Percentiles rank a stretch among this genome's conserved stretches.
Evolutionary conservation across 2,329 filamentous ascomycete genomes (phyloP).

Genomic region (Byssoonygena ceratinophila): DNA sequence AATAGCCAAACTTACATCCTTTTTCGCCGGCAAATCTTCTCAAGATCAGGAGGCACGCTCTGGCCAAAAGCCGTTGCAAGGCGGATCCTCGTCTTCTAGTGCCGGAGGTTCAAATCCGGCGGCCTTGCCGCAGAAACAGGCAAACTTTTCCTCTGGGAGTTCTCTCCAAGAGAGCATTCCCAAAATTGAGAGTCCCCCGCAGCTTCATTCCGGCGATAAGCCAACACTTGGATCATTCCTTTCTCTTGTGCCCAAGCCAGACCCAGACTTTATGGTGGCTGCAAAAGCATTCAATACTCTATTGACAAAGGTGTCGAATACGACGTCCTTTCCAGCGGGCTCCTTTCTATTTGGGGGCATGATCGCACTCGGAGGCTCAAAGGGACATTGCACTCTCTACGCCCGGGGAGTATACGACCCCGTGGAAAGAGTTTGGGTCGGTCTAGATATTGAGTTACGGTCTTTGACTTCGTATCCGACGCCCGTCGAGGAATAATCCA

Average conservation of each 20-base stretch:
- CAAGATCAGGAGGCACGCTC: neutral
- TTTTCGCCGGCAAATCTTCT: neutral
- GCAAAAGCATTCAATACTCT: neutral
- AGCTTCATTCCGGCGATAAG: neutral
- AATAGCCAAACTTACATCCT: neutral
- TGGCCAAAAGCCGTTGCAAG: neutral
- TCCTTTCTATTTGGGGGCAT: conserved; percentile 1
- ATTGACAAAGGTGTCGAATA: neutral
- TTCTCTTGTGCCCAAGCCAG: conserved; percentile 1
- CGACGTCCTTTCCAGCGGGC: neutral
- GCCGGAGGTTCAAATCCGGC: neutral
- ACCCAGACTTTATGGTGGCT: conserved; percentile 2
- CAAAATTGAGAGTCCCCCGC: conserved; percentile 1
- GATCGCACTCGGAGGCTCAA: conserved; percentile 4
- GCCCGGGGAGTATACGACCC: conserved; percentile 5
- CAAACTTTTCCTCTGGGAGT: neutral
- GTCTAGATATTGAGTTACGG: conserved; percentile 1
- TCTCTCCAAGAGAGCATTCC: conserved; percentile 2
- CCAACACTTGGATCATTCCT: neutral
- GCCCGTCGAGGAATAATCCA: neutral
- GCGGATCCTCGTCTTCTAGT: neutral
- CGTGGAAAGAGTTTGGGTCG: neutral
- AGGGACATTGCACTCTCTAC: conserved; percentile 9
- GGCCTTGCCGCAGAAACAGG: neutral
- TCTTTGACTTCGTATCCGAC: neutral